These are phyloP conservation scores for Boletus sp. DNA, from an alignment of 768 basidiomycete species.

Conservation along the genomic window DNA sequence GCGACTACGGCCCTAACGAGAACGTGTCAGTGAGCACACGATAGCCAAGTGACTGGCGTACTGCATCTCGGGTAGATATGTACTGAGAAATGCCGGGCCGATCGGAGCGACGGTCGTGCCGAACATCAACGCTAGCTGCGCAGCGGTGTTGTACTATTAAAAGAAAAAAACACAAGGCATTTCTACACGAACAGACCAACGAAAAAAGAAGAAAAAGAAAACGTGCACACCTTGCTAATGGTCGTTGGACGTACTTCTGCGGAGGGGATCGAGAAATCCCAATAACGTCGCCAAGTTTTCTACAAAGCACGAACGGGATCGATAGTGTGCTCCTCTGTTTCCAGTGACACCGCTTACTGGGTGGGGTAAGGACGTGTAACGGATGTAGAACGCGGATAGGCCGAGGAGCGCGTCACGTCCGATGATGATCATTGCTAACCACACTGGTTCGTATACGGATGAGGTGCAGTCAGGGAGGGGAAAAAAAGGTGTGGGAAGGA, in stretches of 20 bases:
- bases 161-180: neutral
- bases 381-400: conserved; percentile 88
- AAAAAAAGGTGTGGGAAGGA: conserved; percentile 17
- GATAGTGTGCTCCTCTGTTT: conserved; percentile 1
- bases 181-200: neutral
- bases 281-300: conserved; percentile 92
- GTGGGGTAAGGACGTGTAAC: conserved; percentile 82
- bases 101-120: conserved; percentile 82
- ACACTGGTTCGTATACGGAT: conserved; percentile 49
- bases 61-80: conserved; percentile 69
- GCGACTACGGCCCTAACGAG: conserved; percentile 75
- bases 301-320: conserved; percentile 29
- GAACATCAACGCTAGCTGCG: conserved; percentile 92
- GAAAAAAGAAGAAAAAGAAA: neutral
- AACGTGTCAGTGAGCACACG: neutral
- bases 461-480: neutral
- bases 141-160: conserved; percentile 79
- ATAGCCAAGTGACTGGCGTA: conserved; percentile 38
- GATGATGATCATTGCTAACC: conserved; percentile 80
- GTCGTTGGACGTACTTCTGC: conserved; percentile 90
- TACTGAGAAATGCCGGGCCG: conserved; percentile 52
- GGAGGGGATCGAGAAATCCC: conserved; percentile 94
- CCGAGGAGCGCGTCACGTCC: conserved; percentile 86
- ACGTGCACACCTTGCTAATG: conserved; percentile 76
- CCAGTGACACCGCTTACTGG: conserved; percentile 51